Base-by-base conservation (phyloP, 2,329 filamentous ascomycete genomes). In the Zarea fungicola region DNA sequence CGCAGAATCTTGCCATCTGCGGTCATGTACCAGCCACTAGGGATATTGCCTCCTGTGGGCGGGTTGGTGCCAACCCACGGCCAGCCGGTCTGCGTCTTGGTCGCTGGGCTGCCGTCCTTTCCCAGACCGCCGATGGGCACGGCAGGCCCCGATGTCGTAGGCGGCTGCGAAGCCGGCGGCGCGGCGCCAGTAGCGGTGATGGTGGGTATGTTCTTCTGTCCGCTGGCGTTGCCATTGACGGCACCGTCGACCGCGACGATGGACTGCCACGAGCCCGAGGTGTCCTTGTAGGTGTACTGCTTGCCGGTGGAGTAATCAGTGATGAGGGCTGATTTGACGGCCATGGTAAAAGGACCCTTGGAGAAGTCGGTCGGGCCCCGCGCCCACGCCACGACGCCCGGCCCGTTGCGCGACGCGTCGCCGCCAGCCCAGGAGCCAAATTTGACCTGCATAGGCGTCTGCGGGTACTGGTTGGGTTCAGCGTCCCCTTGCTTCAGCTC, bases 361-460 rank as follows among this genome's bases (percentile, higher is more conserved):
- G 77, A 76, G 71, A 93, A 99, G 70, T 96, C 83, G 42, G 89
- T 96, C 42, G 81, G 77, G 13, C 93, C 93, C 48, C 85, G 80
- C 49, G 93, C 88, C 93, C 93, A 99, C 55, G 82, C 75, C 59
- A 97, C 89, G 14, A 92, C 97, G 50, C 93, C 93, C 13, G 76
- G 65, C 1, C 83, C 62, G 66, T 97, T 96, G 54, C 55, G 54
- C 58, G 75, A 76, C 1, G 89, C 69, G 66, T 97, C 93, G 58
- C 93, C 93, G 61, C 90, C 93, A 46, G 89, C 84, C 93, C 93
- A 99, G 49, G 86, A 75, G 52, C 93, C 93, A 59, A 97, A 83
- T 69, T 92, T 95, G 70, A 97, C 72, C 69, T 90, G 86, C 89
- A 96, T 96, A 4, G 93, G 93, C 1, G 90, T 90, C 71, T 99